Base-by-base conservation (phyloP, 371 early-diverging fungal genomes). In the Mucor mucedo region DNA sequence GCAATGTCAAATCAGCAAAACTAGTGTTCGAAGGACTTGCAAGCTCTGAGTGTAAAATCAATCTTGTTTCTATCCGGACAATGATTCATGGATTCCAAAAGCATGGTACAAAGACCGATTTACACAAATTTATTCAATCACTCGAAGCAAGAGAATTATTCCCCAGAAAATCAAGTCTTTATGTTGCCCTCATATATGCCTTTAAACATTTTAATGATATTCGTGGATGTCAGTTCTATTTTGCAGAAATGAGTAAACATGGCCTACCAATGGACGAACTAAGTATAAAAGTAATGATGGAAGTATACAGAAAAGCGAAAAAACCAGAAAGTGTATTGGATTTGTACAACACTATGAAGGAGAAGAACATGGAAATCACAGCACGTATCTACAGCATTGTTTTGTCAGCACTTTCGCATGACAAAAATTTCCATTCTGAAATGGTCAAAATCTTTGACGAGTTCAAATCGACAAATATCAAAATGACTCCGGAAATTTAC, bases 261-360 rank as follows among this genome's bases (percentile, higher is more conserved):
- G 61, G 47, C 8, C 7, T 68, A 3, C 54, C 49, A n/a, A 47
- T 16, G 3, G 50, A 52, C 6, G 60, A 64, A 16, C 2, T 5
- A 1, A n/a, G 42, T 28, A 78, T 68, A 39, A 63, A 60, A 44
- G 32, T 50, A n/a, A 73, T 79, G 72, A 49, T 78, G 29, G 28
- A 53, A 8, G 63, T 62, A 0, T 71, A 71, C 45, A 59, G 48
- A 35, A 35, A 55, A 1, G 54, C 50, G 0, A 48, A 75, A 13
- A 48, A 69, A 5, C 58, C 68, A 9, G 62, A 73, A 8, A 55
- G 33, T 6, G 73, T 70, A 0, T 33, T 69, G 5, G 55, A 68
- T 1, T 58, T 83, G 0, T 72, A 78, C 39, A 55, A 78, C 3
- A 70, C 76, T 38, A 82, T 87, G 84, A 53, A 58, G 1, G 63